phyloP scores from a whole-genome alignment of 768 basidiomycete genomes.

The Lepiota brunneoincarnata region DNA sequence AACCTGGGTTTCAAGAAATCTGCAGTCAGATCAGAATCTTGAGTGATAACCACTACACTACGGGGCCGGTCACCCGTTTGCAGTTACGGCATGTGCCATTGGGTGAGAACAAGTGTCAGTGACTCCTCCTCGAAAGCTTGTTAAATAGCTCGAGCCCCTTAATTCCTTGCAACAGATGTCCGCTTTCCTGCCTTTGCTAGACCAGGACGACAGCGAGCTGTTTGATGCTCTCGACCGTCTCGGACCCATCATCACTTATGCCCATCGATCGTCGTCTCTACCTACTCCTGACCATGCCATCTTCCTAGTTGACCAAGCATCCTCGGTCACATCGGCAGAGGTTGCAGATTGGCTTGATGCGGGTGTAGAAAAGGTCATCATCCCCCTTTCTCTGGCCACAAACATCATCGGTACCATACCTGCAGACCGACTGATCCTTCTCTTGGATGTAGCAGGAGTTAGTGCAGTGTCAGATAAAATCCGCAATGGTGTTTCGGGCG shows the following conservation, averaged over 20 bases:
- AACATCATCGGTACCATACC: conserved; percentile 69
- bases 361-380: conserved; percentile 79
- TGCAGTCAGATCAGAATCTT: conserved; percentile 30
- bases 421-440: conserved; percentile 67
- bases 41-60: conserved; percentile 39
- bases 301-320: conserved; percentile 54
- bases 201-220: conserved; percentile 44
- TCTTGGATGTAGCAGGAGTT: conserved; percentile 71
- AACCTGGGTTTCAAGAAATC: conserved; percentile 37
- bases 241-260: conserved; percentile 67
- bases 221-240: conserved; percentile 66
- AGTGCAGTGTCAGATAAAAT: conserved; percentile 75
- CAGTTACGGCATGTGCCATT: too few relatives aligned
- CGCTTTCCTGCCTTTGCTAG: conserved; percentile 61
- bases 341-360: conserved; percentile 68
- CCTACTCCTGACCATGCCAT: conserved; percentile 33
- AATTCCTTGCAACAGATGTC: conserved; percentile 31
- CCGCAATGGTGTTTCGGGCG: conserved; percentile 71
- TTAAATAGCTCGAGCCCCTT: background rate
- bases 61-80: conserved; percentile 14
- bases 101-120: too few relatives aligned
- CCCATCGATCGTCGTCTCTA: conserved; percentile 26
- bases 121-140: too few relatives aligned
- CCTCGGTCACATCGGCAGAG: conserved; percentile 48
- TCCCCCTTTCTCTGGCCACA: conserved; percentile 64